Percentiles rank a stretch among this genome's conserved stretches.
These are phyloP conservation scores for Microascus cirrosus DNA, from an alignment of 2,329 filamentous ascomycete species.

Conservation along the genomic window DNA sequence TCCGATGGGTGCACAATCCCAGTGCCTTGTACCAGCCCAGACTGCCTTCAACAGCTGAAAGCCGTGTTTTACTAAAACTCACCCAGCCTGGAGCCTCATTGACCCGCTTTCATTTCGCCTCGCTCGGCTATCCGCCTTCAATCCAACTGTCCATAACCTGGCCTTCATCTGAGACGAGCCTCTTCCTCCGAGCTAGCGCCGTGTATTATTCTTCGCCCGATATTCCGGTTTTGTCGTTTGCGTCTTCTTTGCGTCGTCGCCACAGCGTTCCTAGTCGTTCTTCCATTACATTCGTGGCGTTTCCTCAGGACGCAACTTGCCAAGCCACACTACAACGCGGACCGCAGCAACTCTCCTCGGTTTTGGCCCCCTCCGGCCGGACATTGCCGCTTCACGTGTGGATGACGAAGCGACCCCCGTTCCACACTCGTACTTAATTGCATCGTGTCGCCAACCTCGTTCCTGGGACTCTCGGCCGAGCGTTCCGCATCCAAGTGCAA, in stretches of 20 bases:
- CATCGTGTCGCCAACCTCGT: not conserved
- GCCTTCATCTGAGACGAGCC: not conserved
- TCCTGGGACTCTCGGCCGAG: not conserved
- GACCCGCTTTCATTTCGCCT: slow-evolving; percentile 3
- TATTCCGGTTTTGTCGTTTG: not conserved
- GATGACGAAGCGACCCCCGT: not conserved
- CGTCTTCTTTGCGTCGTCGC: not conserved
- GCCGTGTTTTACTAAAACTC: slow-evolving; percentile 3
- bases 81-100: slow-evolving; percentile 5
- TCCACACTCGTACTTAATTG: not conserved
- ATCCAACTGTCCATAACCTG: not conserved
- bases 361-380: not conserved
- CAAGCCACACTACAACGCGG: not conserved
- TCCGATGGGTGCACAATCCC: not conserved
- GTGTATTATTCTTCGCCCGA: not conserved
- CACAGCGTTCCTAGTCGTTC: not conserved
- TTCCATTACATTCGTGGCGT: slow-evolving; percentile 1
- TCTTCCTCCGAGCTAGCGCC: not conserved
- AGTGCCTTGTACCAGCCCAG: not conserved
- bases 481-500: not conserved
- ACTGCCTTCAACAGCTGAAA: not conserved
- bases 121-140: not conserved
- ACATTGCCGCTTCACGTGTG: slow-evolving; percentile 4
- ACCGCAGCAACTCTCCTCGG: slow-evolving; percentile 4
- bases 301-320: not conserved